These are phyloP conservation scores for Fusarium sp. DNA, from an alignment of 2,329 filamentous ascomycete genomes.

Conservation along the genomic window DNA sequence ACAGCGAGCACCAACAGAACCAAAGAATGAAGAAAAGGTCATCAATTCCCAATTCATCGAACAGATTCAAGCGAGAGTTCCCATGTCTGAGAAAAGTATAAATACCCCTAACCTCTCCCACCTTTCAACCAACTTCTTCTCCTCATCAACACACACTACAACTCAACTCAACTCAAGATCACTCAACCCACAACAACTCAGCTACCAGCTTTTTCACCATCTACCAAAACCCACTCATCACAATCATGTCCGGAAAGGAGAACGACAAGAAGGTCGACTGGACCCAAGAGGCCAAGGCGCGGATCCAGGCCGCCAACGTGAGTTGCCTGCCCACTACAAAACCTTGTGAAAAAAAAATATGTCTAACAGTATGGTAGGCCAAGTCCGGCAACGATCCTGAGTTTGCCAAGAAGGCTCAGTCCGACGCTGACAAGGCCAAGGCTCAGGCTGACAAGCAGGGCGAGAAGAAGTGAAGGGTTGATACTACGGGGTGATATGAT, in stretches of 20 bases:
- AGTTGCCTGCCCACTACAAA: neutral
- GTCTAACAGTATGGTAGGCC: neutral
- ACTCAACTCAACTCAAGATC: neutral
- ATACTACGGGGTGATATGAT: neutral
- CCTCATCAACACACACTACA: neutral
- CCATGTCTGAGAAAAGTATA: constrained; percentile 6
- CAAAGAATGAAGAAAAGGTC: neutral
- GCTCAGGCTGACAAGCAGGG: neutral
- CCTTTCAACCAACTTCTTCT: neutral
- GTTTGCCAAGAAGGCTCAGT: constrained; percentile 15
- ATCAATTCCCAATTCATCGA: neutral
- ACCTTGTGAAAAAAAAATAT: neutral
- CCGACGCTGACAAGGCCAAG: neutral
- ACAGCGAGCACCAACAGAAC: neutral
- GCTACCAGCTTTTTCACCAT: neutral
- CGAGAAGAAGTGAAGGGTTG: constrained; percentile 16
- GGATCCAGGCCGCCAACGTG: constrained; percentile 11
- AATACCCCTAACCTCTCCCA: neutral
- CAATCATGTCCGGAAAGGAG: constrained; percentile 11
- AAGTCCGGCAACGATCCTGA: constrained; percentile 4
- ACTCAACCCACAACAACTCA: neutral
- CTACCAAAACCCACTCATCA: neutral
- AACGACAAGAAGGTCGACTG: neutral
- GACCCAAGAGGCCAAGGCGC: constrained; percentile 14
- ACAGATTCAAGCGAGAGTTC: neutral